Conservation (phyloP, 1,284 basidiomycete genomes). For the Cryptococcus deneoformans region DNA sequence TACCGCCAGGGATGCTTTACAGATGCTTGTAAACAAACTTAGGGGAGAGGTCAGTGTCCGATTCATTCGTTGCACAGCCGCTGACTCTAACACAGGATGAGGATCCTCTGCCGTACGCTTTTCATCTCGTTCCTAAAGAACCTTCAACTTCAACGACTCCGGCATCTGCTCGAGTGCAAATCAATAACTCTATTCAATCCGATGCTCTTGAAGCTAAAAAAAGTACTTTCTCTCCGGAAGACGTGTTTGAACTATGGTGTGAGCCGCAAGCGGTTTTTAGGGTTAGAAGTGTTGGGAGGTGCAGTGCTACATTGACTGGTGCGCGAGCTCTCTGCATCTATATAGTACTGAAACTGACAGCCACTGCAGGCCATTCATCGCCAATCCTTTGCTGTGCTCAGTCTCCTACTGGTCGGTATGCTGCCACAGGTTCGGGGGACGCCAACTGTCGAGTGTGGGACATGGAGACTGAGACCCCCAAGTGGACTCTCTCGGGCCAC, state of each 20-base stretch:
- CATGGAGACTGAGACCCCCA: constrained; percentile 87
- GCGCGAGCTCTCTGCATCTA: constrained; percentile 17
- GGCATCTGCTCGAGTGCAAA: constrained; percentile 65
- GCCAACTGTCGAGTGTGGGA: constrained; percentile 94
- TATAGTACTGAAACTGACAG: neutral
- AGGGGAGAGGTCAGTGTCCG: constrained; percentile 60
- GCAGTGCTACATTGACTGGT: constrained; percentile 88
- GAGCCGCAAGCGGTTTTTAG: constrained; percentile 95
- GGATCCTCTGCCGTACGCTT: constrained; percentile 84
- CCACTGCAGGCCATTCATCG: constrained; percentile 70
- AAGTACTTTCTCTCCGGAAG: constrained; percentile 69
- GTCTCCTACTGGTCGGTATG: constrained; percentile 83
- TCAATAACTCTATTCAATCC: constrained; percentile 74
- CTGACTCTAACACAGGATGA: constrained; percentile 58
- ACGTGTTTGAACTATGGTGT: constrained; percentile 79
- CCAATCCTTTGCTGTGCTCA: constrained; percentile 95
- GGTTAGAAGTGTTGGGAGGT: constrained; percentile 88
- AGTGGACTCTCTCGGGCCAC: constrained; percentile 72
- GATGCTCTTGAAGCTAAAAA: constrained; percentile 59
- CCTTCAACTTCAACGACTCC: constrained; percentile 35
- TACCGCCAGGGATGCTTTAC: constrained; percentile 78
- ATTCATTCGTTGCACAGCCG: neutral
- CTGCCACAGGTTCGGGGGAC: constrained; percentile 92
- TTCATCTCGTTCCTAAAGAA: constrained; percentile 65
- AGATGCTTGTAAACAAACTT: constrained; percentile 81